These are phyloP conservation scores for Fistulifera pelliculosa DNA, from an alignment of 108 stramenopile species.

Conservation along the genomic window DNA sequence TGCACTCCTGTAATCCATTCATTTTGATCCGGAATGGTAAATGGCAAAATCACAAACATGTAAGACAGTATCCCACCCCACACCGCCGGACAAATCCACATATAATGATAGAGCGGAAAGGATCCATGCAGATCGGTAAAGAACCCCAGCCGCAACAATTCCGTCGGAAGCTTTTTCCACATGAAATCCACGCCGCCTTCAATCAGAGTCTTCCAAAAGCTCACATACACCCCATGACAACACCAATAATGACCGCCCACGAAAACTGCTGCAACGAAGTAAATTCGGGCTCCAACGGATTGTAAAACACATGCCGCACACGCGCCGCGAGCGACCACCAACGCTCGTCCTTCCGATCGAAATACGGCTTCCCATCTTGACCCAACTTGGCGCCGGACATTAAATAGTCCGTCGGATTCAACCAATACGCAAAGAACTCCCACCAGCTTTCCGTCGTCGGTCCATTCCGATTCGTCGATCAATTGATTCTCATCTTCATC, in stretches of 20 bases:
- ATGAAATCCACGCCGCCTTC: constrained; percentile 39
- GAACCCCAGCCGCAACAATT: constrained; percentile 27
- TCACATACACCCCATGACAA: constrained; percentile 45
- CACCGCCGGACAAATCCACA: constrained; percentile 48
- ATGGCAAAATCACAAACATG: constrained; percentile 22
- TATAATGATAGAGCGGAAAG: constrained; percentile 52
- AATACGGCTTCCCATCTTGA: constrained; percentile 14
- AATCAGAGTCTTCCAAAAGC: constrained; percentile 38
- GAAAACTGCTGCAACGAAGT: constrained; percentile 43
- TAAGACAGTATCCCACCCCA: constrained; percentile 36
- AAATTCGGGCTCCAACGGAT: constrained; percentile 46
- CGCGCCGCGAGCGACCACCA: constrained; percentile 14
- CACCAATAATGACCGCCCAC: constrained; percentile 48
- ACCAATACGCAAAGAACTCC: no score
- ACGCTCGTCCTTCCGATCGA: constrained; percentile 10
- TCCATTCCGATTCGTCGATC: no score
- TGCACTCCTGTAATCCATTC: constrained; percentile 49
- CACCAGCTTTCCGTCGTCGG: no score
- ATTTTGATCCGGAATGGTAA: constrained; percentile 42
- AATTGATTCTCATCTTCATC: no score
- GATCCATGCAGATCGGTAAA: constrained; percentile 39
- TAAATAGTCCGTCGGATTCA: no score
- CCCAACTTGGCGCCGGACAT: no score
- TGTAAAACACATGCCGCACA: constrained; percentile 30
- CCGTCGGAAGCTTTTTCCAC: constrained; percentile 34